Conservation (phyloP, 164 flowering plant species). For the Vitis labrusca region DNA sequence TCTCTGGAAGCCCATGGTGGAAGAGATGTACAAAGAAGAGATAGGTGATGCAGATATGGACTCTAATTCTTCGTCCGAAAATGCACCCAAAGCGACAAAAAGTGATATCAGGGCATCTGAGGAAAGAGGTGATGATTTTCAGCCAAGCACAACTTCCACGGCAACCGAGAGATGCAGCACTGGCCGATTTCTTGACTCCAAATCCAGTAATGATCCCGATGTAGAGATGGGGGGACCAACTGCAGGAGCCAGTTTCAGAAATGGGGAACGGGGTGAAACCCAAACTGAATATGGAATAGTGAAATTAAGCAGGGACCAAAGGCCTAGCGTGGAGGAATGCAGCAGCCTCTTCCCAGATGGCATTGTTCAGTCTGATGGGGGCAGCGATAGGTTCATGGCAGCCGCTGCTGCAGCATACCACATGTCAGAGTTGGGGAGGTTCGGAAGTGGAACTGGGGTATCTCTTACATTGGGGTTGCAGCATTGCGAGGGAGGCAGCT, state of each 20-base stretch:
- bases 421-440: slow-evolving; percentile 68
- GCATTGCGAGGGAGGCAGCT: slow-evolving; percentile 57
- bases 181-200: slow-evolving; percentile 37
- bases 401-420: slow-evolving; percentile 50
- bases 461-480: slow-evolving; percentile 88
- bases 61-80: slow-evolving; percentile 70
- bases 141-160: slow-evolving; percentile 42
- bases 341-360: slow-evolving; percentile 42
- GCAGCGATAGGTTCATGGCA: slow-evolving; percentile 51
- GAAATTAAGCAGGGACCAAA: slow-evolving; percentile 35
- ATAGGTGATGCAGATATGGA: slow-evolving; percentile 73
- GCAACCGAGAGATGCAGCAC: slow-evolving; percentile 34
- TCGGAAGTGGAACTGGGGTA: slow-evolving; percentile 60
- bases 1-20: slow-evolving; percentile 99
- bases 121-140: slow-evolving; percentile 49
- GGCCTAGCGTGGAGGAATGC: slow-evolving; percentile 31
- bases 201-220: slow-evolving; percentile 35
- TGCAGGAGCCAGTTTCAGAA: slow-evolving; percentile 25
- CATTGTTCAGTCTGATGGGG: slow-evolving; percentile 35
- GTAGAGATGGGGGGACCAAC: slow-evolving; percentile 42
- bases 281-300: slow-evolving; percentile 33
- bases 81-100: slow-evolving; percentile 34
- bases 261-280: slow-evolving; percentile 22
- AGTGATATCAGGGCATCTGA: slow-evolving; percentile 38
- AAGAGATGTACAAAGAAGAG: slow-evolving; percentile 98